Percentiles rank a stretch among this genome's conserved stretches.
These are phyloP conservation scores for Clitopilus passeckerianus DNA, from an alignment of 768 basidiomycete genomes.

Conservation along the genomic window DNA sequence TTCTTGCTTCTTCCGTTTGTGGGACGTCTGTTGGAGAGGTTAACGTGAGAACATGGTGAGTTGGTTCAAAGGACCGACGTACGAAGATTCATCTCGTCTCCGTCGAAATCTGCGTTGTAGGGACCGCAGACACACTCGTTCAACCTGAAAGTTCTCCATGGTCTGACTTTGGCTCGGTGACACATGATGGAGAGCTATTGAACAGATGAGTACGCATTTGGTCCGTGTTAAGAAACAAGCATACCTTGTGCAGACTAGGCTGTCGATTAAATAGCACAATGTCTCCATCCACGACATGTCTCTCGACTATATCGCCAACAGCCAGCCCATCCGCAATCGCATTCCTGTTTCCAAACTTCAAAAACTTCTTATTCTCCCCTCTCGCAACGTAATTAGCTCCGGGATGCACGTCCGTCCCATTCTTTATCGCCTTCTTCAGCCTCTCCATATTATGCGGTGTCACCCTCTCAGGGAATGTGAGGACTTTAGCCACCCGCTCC, in stretches of 20 bases:
- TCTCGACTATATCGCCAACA: slow-evolving; percentile 90
- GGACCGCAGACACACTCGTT: slow-evolving; percentile 99
- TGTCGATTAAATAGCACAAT: slow-evolving; percentile 98
- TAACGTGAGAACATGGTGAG: background rate
- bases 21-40: slow-evolving; percentile 70
- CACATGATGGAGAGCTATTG: slow-evolving; percentile 96
- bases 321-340: slow-evolving; percentile 78
- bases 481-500: slow-evolving; percentile 87
- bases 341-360: slow-evolving; percentile 80
- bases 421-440: slow-evolving; percentile 73
- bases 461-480: slow-evolving; percentile 96
- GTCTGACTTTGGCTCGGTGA: slow-evolving; percentile 89
- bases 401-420: slow-evolving; percentile 88
- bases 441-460: slow-evolving; percentile 83
- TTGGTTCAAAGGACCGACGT: slow-evolving; percentile 20
- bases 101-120: slow-evolving; percentile 99
- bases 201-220: background rate
- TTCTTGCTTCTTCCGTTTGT: slow-evolving; percentile 96
- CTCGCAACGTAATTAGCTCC: slow-evolving; percentile 93
- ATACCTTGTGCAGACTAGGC: slow-evolving; percentile 92
- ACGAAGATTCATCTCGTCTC: slow-evolving; percentile 99
- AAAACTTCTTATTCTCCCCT: slow-evolving; percentile 83
- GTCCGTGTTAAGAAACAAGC: slow-evolving; percentile 1
- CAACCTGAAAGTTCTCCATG: slow-evolving; percentile 94
- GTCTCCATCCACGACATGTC: slow-evolving; percentile 93